Percentiles rank a stretch among this genome's conserved stretches.
phyloP scores from a whole-genome alignment of 352 stramenopile genomes.

The Phytophthora colocasiae region DNA sequence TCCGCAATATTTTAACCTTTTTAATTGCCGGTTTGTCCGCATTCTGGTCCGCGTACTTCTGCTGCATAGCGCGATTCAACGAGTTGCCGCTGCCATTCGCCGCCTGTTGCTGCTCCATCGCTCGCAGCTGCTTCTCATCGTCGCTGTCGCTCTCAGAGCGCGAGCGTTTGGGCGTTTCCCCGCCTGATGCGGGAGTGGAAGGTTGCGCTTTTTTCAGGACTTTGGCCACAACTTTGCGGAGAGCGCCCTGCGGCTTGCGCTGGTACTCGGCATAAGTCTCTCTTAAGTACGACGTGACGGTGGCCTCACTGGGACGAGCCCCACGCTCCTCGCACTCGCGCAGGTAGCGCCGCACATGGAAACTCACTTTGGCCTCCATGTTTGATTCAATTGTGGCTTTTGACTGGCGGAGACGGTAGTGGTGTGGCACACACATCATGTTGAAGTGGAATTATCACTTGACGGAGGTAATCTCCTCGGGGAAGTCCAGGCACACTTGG shows the following conservation, averaged over 20 bases:
- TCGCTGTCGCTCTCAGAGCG: slow-evolving; percentile 68
- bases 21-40: slow-evolving; percentile 57
- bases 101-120: slow-evolving; percentile 55
- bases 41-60: slow-evolving; percentile 59
- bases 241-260: slow-evolving; percentile 75
- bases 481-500: no score
- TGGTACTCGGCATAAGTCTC: slow-evolving; percentile 88
- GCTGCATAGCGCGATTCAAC: slow-evolving; percentile 82
- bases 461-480: no score
- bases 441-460: not conserved
- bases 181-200: not conserved
- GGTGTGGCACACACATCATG: slow-evolving; percentile 2
- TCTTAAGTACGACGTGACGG: slow-evolving; percentile 64
- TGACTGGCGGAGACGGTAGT: slow-evolving; percentile 5
- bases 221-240: slow-evolving; percentile 76
- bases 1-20: slow-evolving; percentile 76
- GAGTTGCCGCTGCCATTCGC: slow-evolving; percentile 50
- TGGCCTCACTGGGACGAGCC: slow-evolving; percentile 62
- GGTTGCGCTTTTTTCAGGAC: slow-evolving; percentile 70
- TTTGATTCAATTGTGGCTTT: not conserved
- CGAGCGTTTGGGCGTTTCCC: slow-evolving; percentile 55
- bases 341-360: slow-evolving; percentile 87
- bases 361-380: slow-evolving; percentile 84
- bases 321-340: slow-evolving; percentile 80
- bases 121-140: slow-evolving; percentile 63